Evolutionary conservation across 148 eudicot species (phyloP).

Genomic region (Chenopodium berlandieri): DNA sequence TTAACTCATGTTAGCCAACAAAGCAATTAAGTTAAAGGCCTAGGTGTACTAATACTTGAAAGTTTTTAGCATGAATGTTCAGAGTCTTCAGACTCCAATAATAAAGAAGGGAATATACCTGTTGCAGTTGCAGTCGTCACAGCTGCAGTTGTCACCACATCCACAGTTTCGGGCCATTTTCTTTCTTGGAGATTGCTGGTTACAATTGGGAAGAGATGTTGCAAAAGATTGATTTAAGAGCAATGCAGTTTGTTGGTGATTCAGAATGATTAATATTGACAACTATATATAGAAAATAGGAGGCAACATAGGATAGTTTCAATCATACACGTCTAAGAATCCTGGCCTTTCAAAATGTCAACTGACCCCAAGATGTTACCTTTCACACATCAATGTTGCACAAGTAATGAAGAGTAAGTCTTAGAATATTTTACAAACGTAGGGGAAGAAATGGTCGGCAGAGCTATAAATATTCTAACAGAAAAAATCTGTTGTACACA

Average conservation of each 20-base stretch:
- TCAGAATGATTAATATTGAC: conserved; percentile 6
- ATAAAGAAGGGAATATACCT: conserved; percentile 14
- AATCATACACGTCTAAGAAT: conserved; percentile 16
- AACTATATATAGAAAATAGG: conserved; percentile 24
- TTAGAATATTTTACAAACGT: not conserved
- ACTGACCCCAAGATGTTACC: not conserved
- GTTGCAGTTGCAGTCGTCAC: conserved; percentile 44
- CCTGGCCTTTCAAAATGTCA: conserved; percentile 19
- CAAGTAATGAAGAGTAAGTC: not conserved
- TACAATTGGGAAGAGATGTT: conserved; percentile 2
- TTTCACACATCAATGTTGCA: not conserved
- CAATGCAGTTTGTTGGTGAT: conserved; percentile 19
- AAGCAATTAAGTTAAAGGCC: no score
- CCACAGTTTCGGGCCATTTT: conserved; percentile 35
- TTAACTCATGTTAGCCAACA: no score
- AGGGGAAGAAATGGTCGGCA: not conserved
- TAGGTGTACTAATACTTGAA: no score
- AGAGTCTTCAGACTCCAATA: no score
- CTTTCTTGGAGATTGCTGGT: conserved; percentile 10
- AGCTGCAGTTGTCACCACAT: conserved; percentile 33
- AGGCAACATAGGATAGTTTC: not conserved
- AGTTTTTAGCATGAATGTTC: no score
- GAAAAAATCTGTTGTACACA: not conserved
- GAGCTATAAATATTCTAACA: not conserved
- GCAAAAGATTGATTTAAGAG: not conserved